phyloP scores from a whole-genome alignment of 2,329 filamentous ascomycete genomes.

The Colletotrichum viniferum region DNA sequence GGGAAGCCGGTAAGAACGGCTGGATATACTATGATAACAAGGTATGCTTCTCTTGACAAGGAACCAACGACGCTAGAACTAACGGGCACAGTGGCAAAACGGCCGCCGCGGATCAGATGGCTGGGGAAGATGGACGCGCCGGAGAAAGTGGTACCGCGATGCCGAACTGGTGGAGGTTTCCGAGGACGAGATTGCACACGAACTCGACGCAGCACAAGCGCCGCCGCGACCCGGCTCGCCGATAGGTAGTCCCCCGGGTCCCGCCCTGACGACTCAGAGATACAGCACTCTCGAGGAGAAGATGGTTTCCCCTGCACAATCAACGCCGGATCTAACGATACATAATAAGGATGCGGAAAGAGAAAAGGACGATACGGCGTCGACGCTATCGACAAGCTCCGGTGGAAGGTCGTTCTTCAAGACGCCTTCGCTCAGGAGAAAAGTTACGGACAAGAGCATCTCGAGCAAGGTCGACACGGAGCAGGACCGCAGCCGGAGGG shows the following conservation, averaged over 20 bases:
- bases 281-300: conserved; percentile 42
- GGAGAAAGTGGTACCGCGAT: conserved; percentile 95
- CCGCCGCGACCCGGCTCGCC: not conserved
- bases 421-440: conserved; percentile 43
- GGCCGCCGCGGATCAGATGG: conserved; percentile 84
- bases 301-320: conserved; percentile 35
- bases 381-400: conserved; percentile 53
- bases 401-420: conserved; percentile 43
- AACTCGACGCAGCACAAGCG: conserved; percentile 11
- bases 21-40: conserved; percentile 99
- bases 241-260: conserved; percentile 9
- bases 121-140: conserved; percentile 92
- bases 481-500: conserved; percentile 35
- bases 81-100: conserved; percentile 75
- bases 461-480: conserved; percentile 34
- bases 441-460: conserved; percentile 36
- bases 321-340: conserved; percentile 22
- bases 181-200: conserved; percentile 29
- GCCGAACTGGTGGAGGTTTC: conserved; percentile 86
- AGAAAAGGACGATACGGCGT: conserved; percentile 46
- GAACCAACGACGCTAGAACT: not conserved
- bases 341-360: conserved; percentile 17
- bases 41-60: conserved; percentile 51
- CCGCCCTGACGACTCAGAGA: conserved; percentile 26
- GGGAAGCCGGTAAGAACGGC: conserved; percentile 69